Conservation (phyloP, 1,284 basidiomycete species). For the Sutorius eximius region DNA sequence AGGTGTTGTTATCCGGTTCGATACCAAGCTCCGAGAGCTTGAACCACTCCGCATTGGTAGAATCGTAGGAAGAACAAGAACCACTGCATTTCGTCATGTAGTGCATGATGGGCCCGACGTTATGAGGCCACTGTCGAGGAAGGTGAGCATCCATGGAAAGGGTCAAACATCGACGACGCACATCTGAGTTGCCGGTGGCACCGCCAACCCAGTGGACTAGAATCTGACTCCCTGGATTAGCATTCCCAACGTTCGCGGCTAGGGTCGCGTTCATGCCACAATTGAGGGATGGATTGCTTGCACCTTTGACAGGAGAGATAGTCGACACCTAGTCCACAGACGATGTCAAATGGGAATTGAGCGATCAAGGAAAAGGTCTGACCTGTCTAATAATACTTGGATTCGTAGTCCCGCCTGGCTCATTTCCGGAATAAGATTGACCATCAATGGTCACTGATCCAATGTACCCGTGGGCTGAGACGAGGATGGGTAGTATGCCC, state of each 20-base stretch:
- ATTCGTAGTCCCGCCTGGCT: constrained; percentile 25
- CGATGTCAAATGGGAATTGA: background rate
- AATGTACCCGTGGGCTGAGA: constrained; percentile 36
- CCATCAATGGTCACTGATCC: constrained; percentile 36
- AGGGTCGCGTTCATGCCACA: constrained; percentile 44
- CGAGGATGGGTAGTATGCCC: constrained; percentile 20
- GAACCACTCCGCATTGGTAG: constrained; percentile 40
- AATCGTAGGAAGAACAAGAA: constrained; percentile 37
- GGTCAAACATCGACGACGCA: constrained; percentile 14
- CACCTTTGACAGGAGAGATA: constrained; percentile 43
- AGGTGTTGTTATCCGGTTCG: constrained; percentile 28
- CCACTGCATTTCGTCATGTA: constrained; percentile 40
- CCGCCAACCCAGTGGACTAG: constrained; percentile 36
- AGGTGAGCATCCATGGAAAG: background rate
- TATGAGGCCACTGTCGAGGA: constrained; percentile 37
- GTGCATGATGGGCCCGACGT: constrained; percentile 39
- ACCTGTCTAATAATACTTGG: constrained; percentile 38
- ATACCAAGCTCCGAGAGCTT: constrained; percentile 39
- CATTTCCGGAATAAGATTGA: constrained; percentile 32
- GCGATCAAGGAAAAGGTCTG: background rate
- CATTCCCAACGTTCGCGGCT: constrained; percentile 38
- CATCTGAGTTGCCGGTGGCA: constrained; percentile 30
- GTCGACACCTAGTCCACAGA: constrained; percentile 26
- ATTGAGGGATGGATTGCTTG: constrained; percentile 38
- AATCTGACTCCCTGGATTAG: constrained; percentile 42